Base-by-base conservation (phyloP, 106 monocot species). In the Dendrobium catenatum region DNA sequence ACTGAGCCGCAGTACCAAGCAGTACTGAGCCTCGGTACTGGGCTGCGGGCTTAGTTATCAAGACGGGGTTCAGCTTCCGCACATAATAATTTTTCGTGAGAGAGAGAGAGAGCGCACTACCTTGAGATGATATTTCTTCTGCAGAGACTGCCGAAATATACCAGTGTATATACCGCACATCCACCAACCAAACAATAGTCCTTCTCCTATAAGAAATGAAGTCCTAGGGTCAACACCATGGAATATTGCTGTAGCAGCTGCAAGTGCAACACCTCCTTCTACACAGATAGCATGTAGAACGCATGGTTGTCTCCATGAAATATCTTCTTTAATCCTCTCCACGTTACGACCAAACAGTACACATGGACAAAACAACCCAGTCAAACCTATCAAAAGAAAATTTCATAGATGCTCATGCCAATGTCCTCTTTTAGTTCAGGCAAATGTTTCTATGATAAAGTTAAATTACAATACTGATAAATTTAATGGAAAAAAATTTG, bases 121-220 rank as follows among this genome's bases (percentile, higher is more conserved):
- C 95, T 95, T 87, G 47, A 95, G 95, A 88, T 95, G 95, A 77
- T 95, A 95, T 67, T 95, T 95, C 88, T 87, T 92, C 81, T 95
- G 95, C 68, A 95, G 79, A n/a, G 87, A 84, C 64, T 95, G 95
- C 2, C 95, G 81, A 46, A 87, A 85, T 16, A 95, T 84, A 37
- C 95, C 95, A 44, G 95, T 95, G 73, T 95, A 92, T 42, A 95
- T 89, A 41, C 92, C 95, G 72, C 95, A 95, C 92, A 95, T 92
- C 95, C 95, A 95, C 95, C 95, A 95, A 11, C 82, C 67, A 51
- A 95, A 95, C 42, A 95, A 51, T 55, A 95, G 78, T 54, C 92
- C 92, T 90, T 95, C 95, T 46, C 88, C 95, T 68, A 95, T 86
- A 67, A 95, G 82, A 79, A 95, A 92, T 47, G 95, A 83, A n/a